Conservation (phyloP, 441 rosid species). For the Bruguiera hainesii region DNA sequence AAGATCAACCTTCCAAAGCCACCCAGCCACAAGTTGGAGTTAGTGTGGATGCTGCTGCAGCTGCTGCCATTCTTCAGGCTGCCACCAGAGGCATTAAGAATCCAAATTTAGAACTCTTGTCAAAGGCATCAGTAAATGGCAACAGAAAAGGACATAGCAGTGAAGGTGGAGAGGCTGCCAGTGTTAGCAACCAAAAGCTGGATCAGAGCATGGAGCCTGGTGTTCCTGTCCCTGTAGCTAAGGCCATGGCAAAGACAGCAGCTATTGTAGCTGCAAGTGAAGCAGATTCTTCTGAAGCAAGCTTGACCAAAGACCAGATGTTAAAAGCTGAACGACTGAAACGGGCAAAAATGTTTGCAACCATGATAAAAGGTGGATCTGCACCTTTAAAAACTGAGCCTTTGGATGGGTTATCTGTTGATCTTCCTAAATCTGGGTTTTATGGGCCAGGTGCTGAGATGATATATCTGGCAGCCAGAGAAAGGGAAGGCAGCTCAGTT, state of each 20-base stretch:
- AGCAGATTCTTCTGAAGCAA: slow-evolving; percentile 68
- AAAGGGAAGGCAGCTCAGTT: slow-evolving; percentile 48
- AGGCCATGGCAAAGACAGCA: slow-evolving; percentile 41
- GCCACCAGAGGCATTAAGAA: slow-evolving; percentile 81
- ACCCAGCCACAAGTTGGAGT: slow-evolving; percentile 49
- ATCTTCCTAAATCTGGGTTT: slow-evolving; percentile 42
- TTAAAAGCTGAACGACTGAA: slow-evolving; percentile 89
- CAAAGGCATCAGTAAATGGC: slow-evolving; percentile 34
- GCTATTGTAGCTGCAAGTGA: slow-evolving; percentile 57
- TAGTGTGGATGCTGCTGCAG: slow-evolving; percentile 67
- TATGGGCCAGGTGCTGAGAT: slow-evolving; percentile 43
- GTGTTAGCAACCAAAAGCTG: slow-evolving; percentile 22
- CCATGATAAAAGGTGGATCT: slow-evolving; percentile 63
- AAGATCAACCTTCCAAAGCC: slow-evolving; percentile 48
- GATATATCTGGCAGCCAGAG: slow-evolving; percentile 25
- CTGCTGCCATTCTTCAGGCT: slow-evolving; percentile 95
- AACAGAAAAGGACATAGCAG: slow-evolving; percentile 34
- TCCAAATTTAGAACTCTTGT: slow-evolving; percentile 55
- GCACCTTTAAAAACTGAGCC: slow-evolving; percentile 49
- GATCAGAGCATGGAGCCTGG: slow-evolving; percentile 26
- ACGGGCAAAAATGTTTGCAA: slow-evolving; percentile 91
- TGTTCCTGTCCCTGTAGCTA: slow-evolving; percentile 41
- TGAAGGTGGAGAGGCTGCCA: slow-evolving; percentile 36
- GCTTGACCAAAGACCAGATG: slow-evolving; percentile 67
- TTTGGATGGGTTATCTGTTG: slow-evolving; percentile 43